Evolutionary conservation across 345 rosid genomes (phyloP).

Genomic region (Passiflora organensis): DNA sequence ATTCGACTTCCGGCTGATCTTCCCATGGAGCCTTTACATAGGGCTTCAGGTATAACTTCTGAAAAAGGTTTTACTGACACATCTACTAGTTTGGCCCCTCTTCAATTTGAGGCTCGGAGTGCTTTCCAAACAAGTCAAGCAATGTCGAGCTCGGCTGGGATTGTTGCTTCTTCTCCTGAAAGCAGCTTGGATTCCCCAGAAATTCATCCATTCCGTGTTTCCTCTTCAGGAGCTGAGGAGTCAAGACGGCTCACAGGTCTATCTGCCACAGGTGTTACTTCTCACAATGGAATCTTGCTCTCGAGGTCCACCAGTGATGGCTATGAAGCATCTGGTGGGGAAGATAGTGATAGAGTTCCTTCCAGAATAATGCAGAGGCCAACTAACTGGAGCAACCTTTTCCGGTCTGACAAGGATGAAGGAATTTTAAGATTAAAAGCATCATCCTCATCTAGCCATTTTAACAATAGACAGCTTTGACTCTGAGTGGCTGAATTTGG

Average conservation of each 20-base stretch:
- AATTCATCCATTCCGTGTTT: constrained; percentile 77
- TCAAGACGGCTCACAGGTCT: constrained; percentile 52
- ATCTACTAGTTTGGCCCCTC: constrained; percentile 75
- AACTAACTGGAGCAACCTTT: constrained; percentile 51
- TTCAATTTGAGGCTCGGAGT: constrained; percentile 86
- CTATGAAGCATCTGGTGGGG: constrained; percentile 96
- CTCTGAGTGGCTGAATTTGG: constrained; percentile 5
- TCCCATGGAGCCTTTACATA: constrained; percentile 53
- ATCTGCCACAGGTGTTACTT: constrained; percentile 39
- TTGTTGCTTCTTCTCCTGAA: constrained; percentile 83
- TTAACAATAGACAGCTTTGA: constrained; percentile 41
- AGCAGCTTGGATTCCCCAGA: constrained; percentile 96
- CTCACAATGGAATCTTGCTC: constrained; percentile 62
- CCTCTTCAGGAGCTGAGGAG: constrained; percentile 76
- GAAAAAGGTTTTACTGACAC: constrained; percentile 51
- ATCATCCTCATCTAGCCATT: constrained; percentile 40
- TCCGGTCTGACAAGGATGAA: constrained; percentile 41
- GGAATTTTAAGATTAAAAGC: constrained; percentile 44
- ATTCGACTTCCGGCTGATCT: constrained; percentile 69
- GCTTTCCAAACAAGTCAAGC: constrained; percentile 90
- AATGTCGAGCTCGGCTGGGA: constrained; percentile 69
- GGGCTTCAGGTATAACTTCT: constrained; percentile 29
- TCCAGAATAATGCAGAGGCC: constrained; percentile 64
- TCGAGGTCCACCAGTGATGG: constrained; percentile 94
- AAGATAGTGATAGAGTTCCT: constrained; percentile 92